Evolutionary conservation across 257 asterid species (phyloP).

Genomic region (Solanum lycopersicoides): DNA sequence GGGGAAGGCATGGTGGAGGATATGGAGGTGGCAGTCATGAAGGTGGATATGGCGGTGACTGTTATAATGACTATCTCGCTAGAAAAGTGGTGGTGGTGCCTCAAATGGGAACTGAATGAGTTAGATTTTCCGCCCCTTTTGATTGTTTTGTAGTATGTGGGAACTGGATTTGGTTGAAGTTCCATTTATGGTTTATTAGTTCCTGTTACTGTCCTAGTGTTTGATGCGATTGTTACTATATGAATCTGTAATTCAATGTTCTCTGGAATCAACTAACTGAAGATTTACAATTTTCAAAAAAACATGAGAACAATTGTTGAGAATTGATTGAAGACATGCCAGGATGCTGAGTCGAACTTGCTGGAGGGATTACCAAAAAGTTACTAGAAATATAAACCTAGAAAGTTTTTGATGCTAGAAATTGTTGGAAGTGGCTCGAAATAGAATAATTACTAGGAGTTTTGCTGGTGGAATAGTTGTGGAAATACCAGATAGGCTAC

Average conservation of each 20-base stretch:
- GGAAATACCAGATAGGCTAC: not conserved
- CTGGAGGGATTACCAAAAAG: not conserved
- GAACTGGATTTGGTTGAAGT: not conserved
- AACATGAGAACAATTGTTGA: not conserved
- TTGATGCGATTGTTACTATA: not conserved
- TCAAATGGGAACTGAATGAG: not conserved
- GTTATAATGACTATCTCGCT: not conserved
- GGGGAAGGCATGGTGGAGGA: not conserved
- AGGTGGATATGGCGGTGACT: not conserved
- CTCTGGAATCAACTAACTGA: not conserved
- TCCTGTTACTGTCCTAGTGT: not conserved
- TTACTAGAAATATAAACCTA: not conserved
- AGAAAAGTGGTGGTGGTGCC: not conserved
- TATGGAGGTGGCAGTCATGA: not conserved
- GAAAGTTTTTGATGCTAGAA: not conserved
- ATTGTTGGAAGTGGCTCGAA: not conserved
- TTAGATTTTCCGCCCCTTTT: not conserved
- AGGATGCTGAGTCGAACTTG: not conserved
- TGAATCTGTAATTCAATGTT: not conserved
- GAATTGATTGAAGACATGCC: not conserved
- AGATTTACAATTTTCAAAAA: not conserved
- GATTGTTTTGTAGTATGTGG: not conserved
- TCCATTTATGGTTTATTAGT: not conserved
- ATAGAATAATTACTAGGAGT: not conserved
- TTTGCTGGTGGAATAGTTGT: not conserved